Conservation (phyloP, 257 asterid species). For the Nicotiana knightiana region DNA sequence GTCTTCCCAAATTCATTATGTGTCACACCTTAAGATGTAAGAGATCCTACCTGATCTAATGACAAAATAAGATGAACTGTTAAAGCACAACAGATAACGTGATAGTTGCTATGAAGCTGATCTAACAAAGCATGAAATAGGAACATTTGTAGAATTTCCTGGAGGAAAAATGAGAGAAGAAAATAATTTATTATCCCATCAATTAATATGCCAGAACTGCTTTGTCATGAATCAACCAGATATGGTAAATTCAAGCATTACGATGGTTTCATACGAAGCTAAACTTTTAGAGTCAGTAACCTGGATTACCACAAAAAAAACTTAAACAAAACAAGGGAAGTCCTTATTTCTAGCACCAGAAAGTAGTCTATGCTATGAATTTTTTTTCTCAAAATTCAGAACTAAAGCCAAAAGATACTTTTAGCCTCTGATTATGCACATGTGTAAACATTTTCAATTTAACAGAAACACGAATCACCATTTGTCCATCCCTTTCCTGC, state of each 20-base stretch:
- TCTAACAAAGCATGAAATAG: neutral
- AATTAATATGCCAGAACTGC: neutral
- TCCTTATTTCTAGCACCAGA: neutral
- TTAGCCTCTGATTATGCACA: neutral
- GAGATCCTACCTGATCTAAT: conserved; percentile 3
- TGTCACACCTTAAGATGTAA: conserved; percentile 6
- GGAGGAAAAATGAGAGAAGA: neutral
- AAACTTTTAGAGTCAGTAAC: neutral
- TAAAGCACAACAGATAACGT: neutral
- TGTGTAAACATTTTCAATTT: neutral
- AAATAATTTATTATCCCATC: neutral
- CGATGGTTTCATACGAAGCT: neutral
- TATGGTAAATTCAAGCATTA: neutral
- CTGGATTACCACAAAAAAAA: neutral
- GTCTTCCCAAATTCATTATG: conserved; percentile 65
- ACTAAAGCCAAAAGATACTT: neutral
- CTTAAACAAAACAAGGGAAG: neutral
- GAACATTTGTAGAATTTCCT: neutral
- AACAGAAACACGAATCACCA: neutral
- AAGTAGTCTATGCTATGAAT: neutral
- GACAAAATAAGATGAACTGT: neutral
- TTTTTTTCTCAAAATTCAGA: neutral
- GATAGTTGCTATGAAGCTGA: neutral
- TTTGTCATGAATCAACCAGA: neutral
- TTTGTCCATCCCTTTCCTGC: neutral